A percentile compares a stretch with the other conserved stretches of the same genome.
Evolutionary conservation across 306 rosid genomes (phyloP).

Genomic region (Vachellia collinsii): DNA sequence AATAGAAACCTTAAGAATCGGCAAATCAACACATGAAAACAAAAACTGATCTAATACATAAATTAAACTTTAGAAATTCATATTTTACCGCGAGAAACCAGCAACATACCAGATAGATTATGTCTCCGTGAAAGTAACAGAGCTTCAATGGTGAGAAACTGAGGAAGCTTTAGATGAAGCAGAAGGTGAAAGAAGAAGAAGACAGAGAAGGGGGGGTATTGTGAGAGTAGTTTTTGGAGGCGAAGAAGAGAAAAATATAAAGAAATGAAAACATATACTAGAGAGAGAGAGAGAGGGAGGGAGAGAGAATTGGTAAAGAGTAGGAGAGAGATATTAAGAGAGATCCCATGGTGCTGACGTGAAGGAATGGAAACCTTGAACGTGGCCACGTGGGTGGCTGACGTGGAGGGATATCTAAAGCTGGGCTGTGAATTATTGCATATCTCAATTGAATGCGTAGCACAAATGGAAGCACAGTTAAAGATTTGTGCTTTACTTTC

Average conservation of each 20-base stretch:
- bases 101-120: neutral
- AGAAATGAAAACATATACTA: neutral
- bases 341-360: neutral
- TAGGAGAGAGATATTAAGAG: neutral
- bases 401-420: constrained; percentile 32
- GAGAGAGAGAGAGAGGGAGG: neutral
- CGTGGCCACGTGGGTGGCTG: neutral
- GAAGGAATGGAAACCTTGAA: neutral
- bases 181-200: neutral
- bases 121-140: neutral
- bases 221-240: neutral
- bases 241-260: neutral
- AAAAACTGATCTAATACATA: neutral
- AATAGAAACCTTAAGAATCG: neutral
- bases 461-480: constrained; percentile 18
- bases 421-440: constrained; percentile 7
- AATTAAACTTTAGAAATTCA: neutral
- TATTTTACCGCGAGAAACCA: neutral
- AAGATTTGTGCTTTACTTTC: neutral
- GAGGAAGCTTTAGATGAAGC: neutral
- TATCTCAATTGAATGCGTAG: constrained; percentile 19
- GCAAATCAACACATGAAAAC: neutral
- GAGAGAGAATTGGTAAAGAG: constrained; percentile 2
- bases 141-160: neutral
- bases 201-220: neutral